These are phyloP conservation scores for Sporothrix euskadiensis DNA, from an alignment of 2,329 filamentous ascomycete species.

Conservation along the genomic window DNA sequence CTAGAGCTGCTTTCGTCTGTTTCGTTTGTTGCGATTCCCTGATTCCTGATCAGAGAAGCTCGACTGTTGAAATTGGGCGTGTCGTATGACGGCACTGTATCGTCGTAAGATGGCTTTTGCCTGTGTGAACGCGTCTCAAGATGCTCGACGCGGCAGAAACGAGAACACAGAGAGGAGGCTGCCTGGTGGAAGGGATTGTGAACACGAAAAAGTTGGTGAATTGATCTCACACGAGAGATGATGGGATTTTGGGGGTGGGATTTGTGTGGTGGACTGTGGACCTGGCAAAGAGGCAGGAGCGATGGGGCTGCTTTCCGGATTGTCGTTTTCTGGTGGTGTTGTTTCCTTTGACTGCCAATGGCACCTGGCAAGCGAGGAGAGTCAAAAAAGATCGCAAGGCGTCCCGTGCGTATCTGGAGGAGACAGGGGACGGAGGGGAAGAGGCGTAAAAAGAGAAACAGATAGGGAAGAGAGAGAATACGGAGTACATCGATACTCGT, in stretches of 20 bases:
- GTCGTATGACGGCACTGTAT: not conserved
- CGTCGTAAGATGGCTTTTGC: not conserved
- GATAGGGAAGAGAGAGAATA: not conserved
- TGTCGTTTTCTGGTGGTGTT: not conserved
- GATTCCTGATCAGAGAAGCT: not conserved
- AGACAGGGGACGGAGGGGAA: not conserved
- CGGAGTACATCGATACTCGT: too few species aligned
- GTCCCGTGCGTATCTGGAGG: constrained; percentile 22
- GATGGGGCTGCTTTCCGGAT: not conserved
- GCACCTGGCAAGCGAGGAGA: not conserved
- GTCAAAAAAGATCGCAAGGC: constrained; percentile 6
- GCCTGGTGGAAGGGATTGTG: not conserved
- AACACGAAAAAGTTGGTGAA: constrained; percentile 14
- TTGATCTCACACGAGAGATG: constrained; percentile 21
- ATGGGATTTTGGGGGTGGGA: constrained; percentile 12
- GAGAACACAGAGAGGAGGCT: not conserved
- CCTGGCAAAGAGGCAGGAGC: constrained; percentile 1
- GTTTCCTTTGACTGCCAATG: constrained; percentile 1
- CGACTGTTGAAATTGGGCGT: not conserved
- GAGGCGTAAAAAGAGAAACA: not conserved
- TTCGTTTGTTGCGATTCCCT: not conserved
- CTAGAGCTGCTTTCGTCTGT: not conserved
- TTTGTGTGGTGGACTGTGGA: constrained; percentile 3
- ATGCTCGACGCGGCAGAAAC: not conserved
- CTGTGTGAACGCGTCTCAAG: not conserved